A percentile compares a stretch with the other conserved stretches of the same genome.
Evolutionary conservation across 2,329 filamentous ascomycete genomes (phyloP).

Genomic region (Apiospora sp.): DNA sequence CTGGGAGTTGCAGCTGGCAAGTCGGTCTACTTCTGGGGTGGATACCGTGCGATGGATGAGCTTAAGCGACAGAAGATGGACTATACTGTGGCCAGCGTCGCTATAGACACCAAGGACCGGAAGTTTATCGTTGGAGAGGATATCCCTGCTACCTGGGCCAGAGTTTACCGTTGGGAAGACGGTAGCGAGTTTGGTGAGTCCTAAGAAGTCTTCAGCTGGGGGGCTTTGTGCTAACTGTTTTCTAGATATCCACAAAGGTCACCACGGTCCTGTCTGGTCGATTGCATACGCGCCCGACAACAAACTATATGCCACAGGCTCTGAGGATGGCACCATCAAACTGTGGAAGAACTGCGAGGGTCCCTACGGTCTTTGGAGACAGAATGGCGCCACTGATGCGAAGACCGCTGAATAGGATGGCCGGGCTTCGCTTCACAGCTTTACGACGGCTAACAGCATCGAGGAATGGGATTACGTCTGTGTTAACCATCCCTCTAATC

Average conservation of each 20-base stretch:
- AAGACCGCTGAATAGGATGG: conserved; percentile 48
- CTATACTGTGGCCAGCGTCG: conserved; percentile 90
- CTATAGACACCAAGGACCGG: conserved; percentile 80
- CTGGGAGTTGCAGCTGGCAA: conserved; percentile 94
- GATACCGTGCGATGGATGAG: conserved; percentile 70
- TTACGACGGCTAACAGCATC: not conserved
- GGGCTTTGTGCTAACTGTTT: not conserved
- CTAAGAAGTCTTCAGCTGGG: conserved; percentile 1
- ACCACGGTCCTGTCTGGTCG: conserved; percentile 97
- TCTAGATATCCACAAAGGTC: conserved; percentile 89
- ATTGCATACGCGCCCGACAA: conserved; percentile 94
- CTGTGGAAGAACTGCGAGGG: conserved; percentile 79
- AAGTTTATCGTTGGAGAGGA: conserved; percentile 91
- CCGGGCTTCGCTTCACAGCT: conserved; percentile 30
- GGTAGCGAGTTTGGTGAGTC: conserved; percentile 76
- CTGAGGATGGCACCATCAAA: conserved; percentile 97
- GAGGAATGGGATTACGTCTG: too few relatives aligned
- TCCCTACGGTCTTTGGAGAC: conserved; percentile 68
- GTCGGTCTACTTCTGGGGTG: conserved; percentile 90
- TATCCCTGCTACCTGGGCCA: conserved; percentile 92
- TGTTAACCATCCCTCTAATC: not conserved
- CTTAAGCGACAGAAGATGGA: conserved; percentile 83
- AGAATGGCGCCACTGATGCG: conserved; percentile 33
- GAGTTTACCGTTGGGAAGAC: conserved; percentile 88
- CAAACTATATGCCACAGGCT: conserved; percentile 94